These are phyloP conservation scores for Elongisporangium prolatum DNA, from an alignment of 352 stramenopile species.

Conservation along the genomic window DNA sequence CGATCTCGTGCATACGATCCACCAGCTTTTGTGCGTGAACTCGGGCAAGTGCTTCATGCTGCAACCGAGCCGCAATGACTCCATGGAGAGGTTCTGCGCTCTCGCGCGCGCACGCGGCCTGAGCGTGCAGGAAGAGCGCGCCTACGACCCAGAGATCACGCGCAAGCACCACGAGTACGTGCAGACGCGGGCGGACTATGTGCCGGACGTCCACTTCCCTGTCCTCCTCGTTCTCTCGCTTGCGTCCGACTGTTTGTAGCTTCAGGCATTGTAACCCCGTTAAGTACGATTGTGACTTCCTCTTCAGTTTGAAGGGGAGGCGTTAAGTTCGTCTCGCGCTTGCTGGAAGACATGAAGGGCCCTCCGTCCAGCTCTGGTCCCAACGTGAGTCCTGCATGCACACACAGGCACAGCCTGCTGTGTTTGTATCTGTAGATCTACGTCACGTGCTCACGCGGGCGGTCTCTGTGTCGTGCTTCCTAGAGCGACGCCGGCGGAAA, in stretches of 20 bases:
- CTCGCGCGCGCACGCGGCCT: slow-evolving; percentile 41
- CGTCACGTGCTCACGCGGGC: too few species aligned
- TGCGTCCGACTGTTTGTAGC: neutral
- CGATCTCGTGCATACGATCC: slow-evolving; percentile 66
- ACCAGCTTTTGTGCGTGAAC: slow-evolving; percentile 32
- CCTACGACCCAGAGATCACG: slow-evolving; percentile 41
- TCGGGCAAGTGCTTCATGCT: slow-evolving; percentile 62
- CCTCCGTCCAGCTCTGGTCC: neutral
- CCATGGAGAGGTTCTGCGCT: slow-evolving; percentile 69
- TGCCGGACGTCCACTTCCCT: slow-evolving; percentile 65
- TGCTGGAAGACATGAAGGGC: neutral
- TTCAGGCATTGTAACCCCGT: neutral
- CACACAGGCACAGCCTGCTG: too few species aligned
- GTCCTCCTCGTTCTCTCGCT: slow-evolving; percentile 42
- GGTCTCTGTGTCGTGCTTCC: neutral
- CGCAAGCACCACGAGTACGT: slow-evolving; percentile 30
- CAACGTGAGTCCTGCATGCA: neutral
- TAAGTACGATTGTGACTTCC: neutral
- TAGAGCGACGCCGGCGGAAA: slow-evolving; percentile 26
- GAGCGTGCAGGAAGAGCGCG: slow-evolving; percentile 18
- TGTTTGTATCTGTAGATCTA: too few species aligned
- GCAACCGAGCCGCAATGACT: slow-evolving; percentile 66
- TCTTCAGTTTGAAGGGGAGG: neutral
- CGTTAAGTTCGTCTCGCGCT: neutral
- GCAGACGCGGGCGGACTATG: slow-evolving; percentile 38